Evolutionary conservation across 345 rosid species (phyloP).

Genomic region (Gossypium anomalum): DNA sequence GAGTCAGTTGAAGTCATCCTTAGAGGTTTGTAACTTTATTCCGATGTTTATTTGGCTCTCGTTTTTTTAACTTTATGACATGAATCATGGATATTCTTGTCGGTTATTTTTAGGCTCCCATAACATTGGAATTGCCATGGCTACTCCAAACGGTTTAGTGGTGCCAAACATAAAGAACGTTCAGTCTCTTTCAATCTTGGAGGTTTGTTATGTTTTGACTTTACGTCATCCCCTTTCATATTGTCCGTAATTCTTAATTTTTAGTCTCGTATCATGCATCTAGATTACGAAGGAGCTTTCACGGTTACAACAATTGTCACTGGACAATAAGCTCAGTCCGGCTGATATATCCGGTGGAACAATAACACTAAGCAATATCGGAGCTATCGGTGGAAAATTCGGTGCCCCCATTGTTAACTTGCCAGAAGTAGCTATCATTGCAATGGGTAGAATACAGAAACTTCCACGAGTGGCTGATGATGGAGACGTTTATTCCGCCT

Average conservation of each 20-base stretch:
- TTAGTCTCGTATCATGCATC: neutral
- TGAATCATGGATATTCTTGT: neutral
- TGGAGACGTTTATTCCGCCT: conserved; percentile 57
- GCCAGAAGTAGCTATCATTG: conserved; percentile 91
- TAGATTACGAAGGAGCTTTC: conserved; percentile 81
- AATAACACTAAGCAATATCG: conserved; percentile 82
- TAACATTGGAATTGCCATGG: conserved; percentile 95
- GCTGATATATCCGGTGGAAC: conserved; percentile 77
- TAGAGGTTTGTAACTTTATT: conserved; percentile 46
- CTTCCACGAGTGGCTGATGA: conserved; percentile 57
- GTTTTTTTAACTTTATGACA: neutral
- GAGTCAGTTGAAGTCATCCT: conserved; percentile 65
- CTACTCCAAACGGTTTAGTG: conserved; percentile 77
- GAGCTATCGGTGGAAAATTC: conserved; percentile 88
- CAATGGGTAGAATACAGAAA: conserved; percentile 83
- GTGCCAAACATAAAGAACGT: conserved; percentile 95
- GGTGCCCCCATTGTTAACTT: conserved; percentile 84
- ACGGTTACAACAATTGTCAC: conserved; percentile 65
- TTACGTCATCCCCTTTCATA: neutral
- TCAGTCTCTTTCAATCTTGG: conserved; percentile 66
- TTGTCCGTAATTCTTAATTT: neutral
- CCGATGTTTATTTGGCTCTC: neutral
- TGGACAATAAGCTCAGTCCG: conserved; percentile 54
- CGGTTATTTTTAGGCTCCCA: conserved; percentile 57
- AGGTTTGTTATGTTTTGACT: conserved; percentile 37